Evolutionary conservation across 2,329 filamentous ascomycete genomes (phyloP).

Genomic region (Aspergillus sp.): DNA sequence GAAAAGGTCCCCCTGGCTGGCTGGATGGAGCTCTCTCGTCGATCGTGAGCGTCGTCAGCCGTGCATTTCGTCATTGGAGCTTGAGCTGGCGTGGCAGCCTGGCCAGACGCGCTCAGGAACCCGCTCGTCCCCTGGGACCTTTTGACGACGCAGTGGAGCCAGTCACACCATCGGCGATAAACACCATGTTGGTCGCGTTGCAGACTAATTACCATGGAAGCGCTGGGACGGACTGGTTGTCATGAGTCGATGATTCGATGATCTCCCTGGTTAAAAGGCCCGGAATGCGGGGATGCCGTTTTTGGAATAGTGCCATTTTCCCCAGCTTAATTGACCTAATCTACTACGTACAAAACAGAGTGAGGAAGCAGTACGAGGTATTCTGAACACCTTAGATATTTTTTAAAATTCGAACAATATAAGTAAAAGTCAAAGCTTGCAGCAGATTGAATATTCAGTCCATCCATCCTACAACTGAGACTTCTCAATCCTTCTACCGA

Average conservation of each 20-base stretch:
- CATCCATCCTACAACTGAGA: conserved; percentile 25
- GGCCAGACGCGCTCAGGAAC: conserved; percentile 2
- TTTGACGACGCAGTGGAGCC: neutral
- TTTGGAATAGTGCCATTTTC: neutral
- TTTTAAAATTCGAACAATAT: too few relatives aligned
- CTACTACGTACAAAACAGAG: too few relatives aligned
- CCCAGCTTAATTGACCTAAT: neutral
- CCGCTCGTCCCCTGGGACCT: neutral
- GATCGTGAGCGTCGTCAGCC: conserved; percentile 1
- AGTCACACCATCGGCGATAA: neutral
- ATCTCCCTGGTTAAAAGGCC: neutral
- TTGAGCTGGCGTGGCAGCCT: neutral
- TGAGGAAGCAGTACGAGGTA: too few relatives aligned
- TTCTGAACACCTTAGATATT: too few relatives aligned
- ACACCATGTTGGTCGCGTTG: neutral
- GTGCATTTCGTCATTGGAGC: conserved; percentile 1
- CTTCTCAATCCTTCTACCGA: conserved; percentile 50
- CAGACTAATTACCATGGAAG: neutral
- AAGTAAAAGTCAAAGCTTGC: too few relatives aligned
- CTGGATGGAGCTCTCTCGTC: neutral
- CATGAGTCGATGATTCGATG: neutral
- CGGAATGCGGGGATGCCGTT: neutral
- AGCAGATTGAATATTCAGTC: too few relatives aligned
- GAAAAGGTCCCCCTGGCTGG: neutral
- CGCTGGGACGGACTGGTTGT: neutral